Evolutionary conservation across 305 asterid species (phyloP), one percentile per base, ranked within the genome.

Genomic region (Euphrasia arctica): DNA sequence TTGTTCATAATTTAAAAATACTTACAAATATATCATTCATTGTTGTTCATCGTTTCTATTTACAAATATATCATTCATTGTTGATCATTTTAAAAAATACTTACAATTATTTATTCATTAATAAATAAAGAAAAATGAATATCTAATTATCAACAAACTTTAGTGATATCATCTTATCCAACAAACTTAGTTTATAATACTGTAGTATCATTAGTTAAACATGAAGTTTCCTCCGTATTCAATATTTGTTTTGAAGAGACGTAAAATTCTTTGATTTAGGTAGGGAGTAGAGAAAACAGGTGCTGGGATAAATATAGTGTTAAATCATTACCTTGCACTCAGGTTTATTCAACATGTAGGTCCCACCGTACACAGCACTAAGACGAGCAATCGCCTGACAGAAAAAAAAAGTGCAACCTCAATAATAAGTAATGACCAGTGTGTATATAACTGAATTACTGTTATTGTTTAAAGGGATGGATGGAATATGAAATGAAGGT

Each of bases 291-390:
- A 3, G 39, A 8, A 4, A n/a, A 10, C 14, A 45, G 51, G 42
- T 1, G 54, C 54, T 5, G 27, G 63, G 42, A 56, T 6, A 14
- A 18, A 4, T 18, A 42, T 49, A 28, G 50, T 29, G 60, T 14
- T 51, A 49, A 66, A 15, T 29, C 42, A 36, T 42, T 78, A 87
- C 97, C 98, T 90, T 83, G 64, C 98, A 92, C 52, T 87, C 77
- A n/a, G 97, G 96, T 81, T 89, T 92, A 83, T 84, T 89, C 58
- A 89, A 91, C 98, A 92, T 92, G 84, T 92, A 92, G 10, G 95
- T 87, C 63, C 98, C 98, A 22, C 97, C 98, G 76, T 89, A 89
- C 70, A 92, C 98, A 58, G 97, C 97, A 74, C 98, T 89, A 13
- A 92, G 87, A 58, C 98, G 96, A 31, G 97, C 97, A 79, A 92